phyloP scores from a whole-genome alignment of 768 basidiomycete genomes.

The Leccinum variicolor region DNA sequence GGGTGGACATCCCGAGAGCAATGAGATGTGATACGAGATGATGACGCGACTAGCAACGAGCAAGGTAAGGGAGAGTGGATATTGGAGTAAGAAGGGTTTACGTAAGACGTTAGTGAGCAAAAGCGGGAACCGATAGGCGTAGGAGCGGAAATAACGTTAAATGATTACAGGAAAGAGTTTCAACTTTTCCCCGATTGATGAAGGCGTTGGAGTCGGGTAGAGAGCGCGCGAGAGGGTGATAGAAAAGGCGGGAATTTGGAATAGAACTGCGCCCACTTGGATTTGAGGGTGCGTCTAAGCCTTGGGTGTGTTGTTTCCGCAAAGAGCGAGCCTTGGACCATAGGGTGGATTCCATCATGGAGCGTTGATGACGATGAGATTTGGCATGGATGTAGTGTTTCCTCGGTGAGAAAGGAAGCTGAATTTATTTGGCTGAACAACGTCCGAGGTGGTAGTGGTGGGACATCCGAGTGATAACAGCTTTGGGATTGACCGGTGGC shows the following conservation, averaged over 20 bases:
- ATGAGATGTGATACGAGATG: neutral
- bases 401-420: neutral
- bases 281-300: neutral
- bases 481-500: neutral
- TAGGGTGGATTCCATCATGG: neutral
- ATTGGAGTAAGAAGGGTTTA: neutral
- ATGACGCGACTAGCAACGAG: neutral
- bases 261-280: neutral
- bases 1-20: too few relatives aligned
- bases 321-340: neutral
- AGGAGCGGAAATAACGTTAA: neutral
- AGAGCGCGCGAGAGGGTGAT: constrained; percentile 4
- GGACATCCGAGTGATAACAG: neutral
- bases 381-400: neutral
- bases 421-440: neutral
- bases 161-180: constrained; percentile 8
- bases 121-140: constrained; percentile 10
- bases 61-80: neutral
- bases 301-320: neutral
- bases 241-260: neutral
- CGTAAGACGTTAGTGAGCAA: neutral
- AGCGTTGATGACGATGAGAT: neutral
- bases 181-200: neutral
- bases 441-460: neutral
- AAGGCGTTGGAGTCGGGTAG: neutral